A percentile compares a stretch with the other conserved stretches of the same genome.
phyloP scores from a whole-genome alignment of 2,329 filamentous ascomycete genomes.

The Aspergillus chevalieri region DNA sequence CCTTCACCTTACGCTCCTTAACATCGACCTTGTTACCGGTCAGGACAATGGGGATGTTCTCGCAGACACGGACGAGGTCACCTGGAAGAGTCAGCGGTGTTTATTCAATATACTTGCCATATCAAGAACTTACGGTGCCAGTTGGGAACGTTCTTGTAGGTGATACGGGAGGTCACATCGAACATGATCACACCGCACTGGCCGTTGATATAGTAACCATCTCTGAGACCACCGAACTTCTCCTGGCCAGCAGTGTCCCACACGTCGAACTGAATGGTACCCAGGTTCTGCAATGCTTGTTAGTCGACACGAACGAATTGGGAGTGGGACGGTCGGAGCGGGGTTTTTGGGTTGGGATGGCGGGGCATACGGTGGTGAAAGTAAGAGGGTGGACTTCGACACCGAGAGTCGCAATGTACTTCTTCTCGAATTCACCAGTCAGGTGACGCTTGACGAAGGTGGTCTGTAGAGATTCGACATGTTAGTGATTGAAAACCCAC shows the following conservation, averaged over 20 bases:
- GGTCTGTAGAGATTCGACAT: slow-evolving; percentile 55
- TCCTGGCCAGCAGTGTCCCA: slow-evolving; percentile 99
- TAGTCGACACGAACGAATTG: slow-evolving; percentile 17
- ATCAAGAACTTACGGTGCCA: slow-evolving; percentile 83
- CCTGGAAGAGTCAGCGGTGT: slow-evolving; percentile 47
- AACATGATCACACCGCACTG: slow-evolving; percentile 99
- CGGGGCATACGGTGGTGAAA: slow-evolving; percentile 84
- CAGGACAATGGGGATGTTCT: slow-evolving; percentile 98
- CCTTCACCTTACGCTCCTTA: slow-evolving; percentile 99
- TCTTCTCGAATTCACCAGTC: slow-evolving; percentile 99
- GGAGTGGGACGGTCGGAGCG: slow-evolving; percentile 19
- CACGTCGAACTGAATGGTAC: slow-evolving; percentile 95
- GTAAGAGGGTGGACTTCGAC: slow-evolving; percentile 98
- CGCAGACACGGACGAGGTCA: slow-evolving; percentile 97
- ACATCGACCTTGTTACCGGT: slow-evolving; percentile 99
- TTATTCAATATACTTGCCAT: slow-evolving; percentile 1
- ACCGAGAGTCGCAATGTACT: slow-evolving; percentile 99
- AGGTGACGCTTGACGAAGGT: slow-evolving; percentile 99
- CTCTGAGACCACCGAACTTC: slow-evolving; percentile 98
- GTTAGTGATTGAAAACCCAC: slow-evolving; percentile 17
- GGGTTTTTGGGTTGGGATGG: slow-evolving; percentile 18
- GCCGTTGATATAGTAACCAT: slow-evolving; percentile 99
- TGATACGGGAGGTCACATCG: slow-evolving; percentile 97
- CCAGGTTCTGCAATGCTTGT: slow-evolving; percentile 63
- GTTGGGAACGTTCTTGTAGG: slow-evolving; percentile 99